phyloP scores from a whole-genome alignment of 2,329 filamentous ascomycete genomes.

The Xylariomycetidae sp. region DNA sequence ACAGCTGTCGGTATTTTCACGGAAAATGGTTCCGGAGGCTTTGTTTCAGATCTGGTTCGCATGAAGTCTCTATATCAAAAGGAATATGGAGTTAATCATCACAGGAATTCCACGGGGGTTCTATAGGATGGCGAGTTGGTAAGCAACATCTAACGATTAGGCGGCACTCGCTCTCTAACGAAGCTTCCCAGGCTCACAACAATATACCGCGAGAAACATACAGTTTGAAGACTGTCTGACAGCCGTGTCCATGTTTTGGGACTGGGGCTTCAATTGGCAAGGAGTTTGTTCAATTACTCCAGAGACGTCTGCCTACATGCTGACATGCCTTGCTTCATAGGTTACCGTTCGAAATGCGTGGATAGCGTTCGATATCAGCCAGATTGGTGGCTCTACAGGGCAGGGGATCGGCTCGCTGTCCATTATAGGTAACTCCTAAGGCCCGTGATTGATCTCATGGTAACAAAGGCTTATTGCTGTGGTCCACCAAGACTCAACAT shows the following conservation, averaged over 20 bases:
- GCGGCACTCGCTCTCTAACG: slow-evolving; percentile 22
- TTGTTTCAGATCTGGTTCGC: background rate
- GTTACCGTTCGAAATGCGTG: slow-evolving; percentile 14
- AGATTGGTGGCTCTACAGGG: slow-evolving; percentile 33
- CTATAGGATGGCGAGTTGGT: slow-evolving; percentile 38
- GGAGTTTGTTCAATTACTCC: too few species aligned
- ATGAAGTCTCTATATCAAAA: background rate
- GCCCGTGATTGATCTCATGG: too few species aligned
- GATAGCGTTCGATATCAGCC: slow-evolving; percentile 34
- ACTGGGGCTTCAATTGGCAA: slow-evolving; percentile 48
- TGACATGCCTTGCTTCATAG: too few species aligned
- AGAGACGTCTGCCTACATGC: too few species aligned
- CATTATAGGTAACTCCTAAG: slow-evolving; percentile 35
- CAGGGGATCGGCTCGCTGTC: slow-evolving; percentile 47
- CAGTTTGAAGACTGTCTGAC: slow-evolving; percentile 46
- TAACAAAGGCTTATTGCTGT: too few species aligned
- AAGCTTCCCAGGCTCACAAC: slow-evolving; percentile 53
- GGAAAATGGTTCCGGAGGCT: background rate
- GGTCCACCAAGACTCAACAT: too few species aligned
- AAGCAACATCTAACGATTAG: slow-evolving; percentile 9
- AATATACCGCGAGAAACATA: slow-evolving; percentile 56
- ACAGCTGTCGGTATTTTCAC: too few species aligned
- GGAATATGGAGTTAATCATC: too few species aligned
- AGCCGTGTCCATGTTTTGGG: slow-evolving; percentile 53
- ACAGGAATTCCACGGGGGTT: slow-evolving; percentile 54